Base-by-base conservation (phyloP, 179 eudicot species). In the Dionaea muscipula region DNA sequence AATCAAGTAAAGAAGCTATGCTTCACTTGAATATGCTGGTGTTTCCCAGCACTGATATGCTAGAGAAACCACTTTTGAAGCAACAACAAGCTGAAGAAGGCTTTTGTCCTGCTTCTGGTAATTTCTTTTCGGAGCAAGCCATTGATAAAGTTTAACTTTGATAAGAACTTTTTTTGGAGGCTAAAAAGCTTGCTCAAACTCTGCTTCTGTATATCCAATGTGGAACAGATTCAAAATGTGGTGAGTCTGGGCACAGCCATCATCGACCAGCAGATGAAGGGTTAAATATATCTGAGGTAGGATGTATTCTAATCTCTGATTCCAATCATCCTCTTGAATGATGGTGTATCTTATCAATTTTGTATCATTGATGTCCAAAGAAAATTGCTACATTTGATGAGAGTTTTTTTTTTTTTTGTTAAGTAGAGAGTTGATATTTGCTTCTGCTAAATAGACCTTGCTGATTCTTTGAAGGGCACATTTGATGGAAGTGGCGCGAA, bases 1-100 rank as follows among this genome's bases (percentile, higher is more conserved):
- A 77, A 59, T 63, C 75, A 21, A 63, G 55, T 40, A 73, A 73
- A 65, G 78, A 70, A 44, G 77, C 68, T 62, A 82, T 84, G 83
- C 69, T 60, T 40, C 65, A 59, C 59, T 70, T 75, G 93, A 84
- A 77, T 67, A 50, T 87, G 76, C 47, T 91, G 57, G 88, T 77
- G 39, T 91, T 91, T 61, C 91, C 98, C 3, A 82, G 80, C 26
- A 76, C 80, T 10, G 81, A 77, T 72, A 80, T 91, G 95, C 73
- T 87, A 27, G 78, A 84, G 75, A 91, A 91, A 60, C 78, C 84
- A 27, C 47, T 87, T 26, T 10, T 10, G 27, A 41, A 49, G 39
- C 71, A 59, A 20, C 73, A 53, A 19, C 28, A 28, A 46, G 54
- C 22, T 52, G 66, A 57, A 26, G 62, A 53, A 21, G 51, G 52